These are phyloP conservation scores for Phyllosticta capitalensis DNA, from an alignment of 2,329 filamentous ascomycete species.

Conservation along the genomic window DNA sequence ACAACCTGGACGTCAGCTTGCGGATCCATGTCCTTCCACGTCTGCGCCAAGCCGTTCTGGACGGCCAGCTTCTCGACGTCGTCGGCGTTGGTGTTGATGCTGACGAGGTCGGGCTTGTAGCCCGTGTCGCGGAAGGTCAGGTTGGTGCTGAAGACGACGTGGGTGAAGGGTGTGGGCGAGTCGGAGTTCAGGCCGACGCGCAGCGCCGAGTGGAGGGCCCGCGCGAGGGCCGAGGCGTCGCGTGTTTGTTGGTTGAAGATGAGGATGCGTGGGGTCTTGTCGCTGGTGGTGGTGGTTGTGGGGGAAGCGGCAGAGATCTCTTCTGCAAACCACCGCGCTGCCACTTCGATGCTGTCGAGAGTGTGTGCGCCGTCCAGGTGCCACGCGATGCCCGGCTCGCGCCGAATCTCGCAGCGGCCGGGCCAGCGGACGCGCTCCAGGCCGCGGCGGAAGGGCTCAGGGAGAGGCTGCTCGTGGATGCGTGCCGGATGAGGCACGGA, in stretches of 20 bases:
- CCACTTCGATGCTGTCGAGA: constrained; percentile 67
- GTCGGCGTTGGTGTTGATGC: constrained; percentile 48
- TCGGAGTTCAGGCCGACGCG: constrained; percentile 23
- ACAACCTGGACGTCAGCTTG: constrained; percentile 45
- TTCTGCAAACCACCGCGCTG: constrained; percentile 65
- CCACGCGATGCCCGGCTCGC: constrained; percentile 53
- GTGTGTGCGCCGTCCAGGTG: constrained; percentile 85
- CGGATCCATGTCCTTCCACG: constrained; percentile 42
- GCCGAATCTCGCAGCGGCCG: constrained; percentile 66
- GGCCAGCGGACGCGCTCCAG: constrained; percentile 59
- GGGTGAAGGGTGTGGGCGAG: constrained; percentile 47
- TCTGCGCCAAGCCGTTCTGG: constrained; percentile 55
- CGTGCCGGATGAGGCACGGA: constrained; percentile 29
- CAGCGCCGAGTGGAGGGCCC: constrained; percentile 51
- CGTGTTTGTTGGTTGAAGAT: constrained; percentile 92
- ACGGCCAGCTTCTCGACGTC: constrained; percentile 53
- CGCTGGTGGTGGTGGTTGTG: constrained; percentile 14
- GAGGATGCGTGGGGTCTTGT: constrained; percentile 44
- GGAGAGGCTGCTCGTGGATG: constrained; percentile 36
- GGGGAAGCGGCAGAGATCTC: constrained; percentile 27
- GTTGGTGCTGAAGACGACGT: constrained; percentile 77
- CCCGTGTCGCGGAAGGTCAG: constrained; percentile 52
- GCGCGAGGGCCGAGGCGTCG: constrained; percentile 58
- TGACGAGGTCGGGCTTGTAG: constrained; percentile 55
- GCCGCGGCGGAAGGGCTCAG: constrained; percentile 53